Conservation (phyloP, 116 monocot genomes). For the Dioscorea cayenensis region DNA sequence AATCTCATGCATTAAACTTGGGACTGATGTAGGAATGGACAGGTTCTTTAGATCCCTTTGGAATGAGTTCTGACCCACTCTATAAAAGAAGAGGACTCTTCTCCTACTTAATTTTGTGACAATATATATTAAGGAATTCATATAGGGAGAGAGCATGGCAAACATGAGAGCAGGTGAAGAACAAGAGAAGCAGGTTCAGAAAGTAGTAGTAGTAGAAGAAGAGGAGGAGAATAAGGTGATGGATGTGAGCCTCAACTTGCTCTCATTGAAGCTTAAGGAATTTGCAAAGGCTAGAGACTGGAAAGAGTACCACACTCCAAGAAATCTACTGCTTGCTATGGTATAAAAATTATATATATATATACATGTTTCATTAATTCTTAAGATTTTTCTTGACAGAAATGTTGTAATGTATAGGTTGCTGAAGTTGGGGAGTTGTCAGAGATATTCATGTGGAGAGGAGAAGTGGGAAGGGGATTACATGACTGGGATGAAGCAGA, state of each 20-base stretch:
- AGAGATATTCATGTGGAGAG: constrained; percentile 64
- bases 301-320: constrained; percentile 72
- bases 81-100: not conserved
- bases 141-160: too few species aligned
- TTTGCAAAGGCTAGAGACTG: constrained; percentile 79
- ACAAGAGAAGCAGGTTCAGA: not conserved
- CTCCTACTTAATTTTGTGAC: not conserved
- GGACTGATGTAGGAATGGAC: too few species aligned
- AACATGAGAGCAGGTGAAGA: too few species aligned
- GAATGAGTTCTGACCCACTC: too few species aligned
- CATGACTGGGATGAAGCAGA: constrained; percentile 42
- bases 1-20: not conserved
- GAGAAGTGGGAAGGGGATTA: constrained; percentile 41
- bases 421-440: constrained; percentile 46
- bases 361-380: not conserved
- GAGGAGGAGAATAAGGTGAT: not conserved
- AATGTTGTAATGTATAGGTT: constrained; percentile 12
- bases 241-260: constrained; percentile 53
- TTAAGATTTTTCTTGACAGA: constrained; percentile 6
- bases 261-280: constrained; percentile 55
- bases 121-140: not conserved
- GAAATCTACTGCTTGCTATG: constrained; percentile 84
- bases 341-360: constrained; percentile 12
- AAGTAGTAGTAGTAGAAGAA: not conserved
- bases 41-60: not conserved